Evolutionary conservation across 2,329 filamentous ascomycete genomes (phyloP), one percentile per base, ranked within the genome.

Genomic region (Cadophora luteo-olivacea): DNA sequence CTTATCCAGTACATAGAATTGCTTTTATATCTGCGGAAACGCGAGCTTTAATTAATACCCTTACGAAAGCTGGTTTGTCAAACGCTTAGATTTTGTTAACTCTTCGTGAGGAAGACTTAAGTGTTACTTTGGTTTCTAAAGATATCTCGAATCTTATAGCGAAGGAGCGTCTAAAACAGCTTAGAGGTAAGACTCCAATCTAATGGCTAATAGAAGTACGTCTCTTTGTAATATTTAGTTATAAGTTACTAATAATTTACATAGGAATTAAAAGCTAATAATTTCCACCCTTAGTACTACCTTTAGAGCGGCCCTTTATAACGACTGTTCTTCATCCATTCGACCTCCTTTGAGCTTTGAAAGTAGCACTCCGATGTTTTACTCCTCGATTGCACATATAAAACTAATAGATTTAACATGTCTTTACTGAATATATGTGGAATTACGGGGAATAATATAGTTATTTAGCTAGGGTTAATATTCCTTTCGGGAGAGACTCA

Each of bases 251-350:
- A 33, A 55, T 36, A 55, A 55, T n/a, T 33, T 55, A 29, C 33
- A 55, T 33, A 55, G 29, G 51, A 29, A 7, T 33, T 55, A 33
- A 1, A 33, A 55, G 29, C 24, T 12, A 55, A 55, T 24, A 24
- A 45, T 29, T 60, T 25, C 11, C 16, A 11, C 16, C 36, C 33
- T 60, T 19, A 38, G 19, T 60, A 25, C 16, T 12, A 60, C 4
- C 22, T n/a, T 24, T 5, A 45, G 25, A 41, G 8, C 7, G 12
- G 36, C 11, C 33, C 19, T 25, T 45, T 45, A 25, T 7, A 45
- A 16, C 14, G 9, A 41, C 22, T 60, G 0, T 38, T 72, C 66
- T 61, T 58, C 64, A 61, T 33, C 57, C 61, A 45, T 58, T 58
- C 58, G 33, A 33, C 29, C 6, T 55, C 25, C 62, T 68, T 69